Base-by-base conservation (phyloP, 1,139 yeast genomes). In the Pichia sp. region DNA sequence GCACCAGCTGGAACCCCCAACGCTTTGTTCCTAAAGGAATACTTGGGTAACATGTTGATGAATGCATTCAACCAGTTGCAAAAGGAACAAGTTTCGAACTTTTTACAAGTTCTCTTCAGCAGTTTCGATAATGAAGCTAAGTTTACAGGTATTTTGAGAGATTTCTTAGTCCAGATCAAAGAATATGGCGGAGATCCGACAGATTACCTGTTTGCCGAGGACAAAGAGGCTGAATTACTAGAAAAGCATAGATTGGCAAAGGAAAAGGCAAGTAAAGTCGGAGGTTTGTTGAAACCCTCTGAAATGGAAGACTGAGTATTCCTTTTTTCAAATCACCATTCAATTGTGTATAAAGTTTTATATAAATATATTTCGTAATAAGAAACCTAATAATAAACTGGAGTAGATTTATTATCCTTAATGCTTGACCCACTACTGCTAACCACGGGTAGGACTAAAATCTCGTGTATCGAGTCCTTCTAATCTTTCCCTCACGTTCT, bases 201-300 rank as follows among this genome's bases (percentile, higher is more conserved):
- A 38, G 97, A 90, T 70, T 95, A 93, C 70, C 77, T 93, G 70
- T 95, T 86, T 74, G 96, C 96, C 19, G 99, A 93, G 68, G 99
- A 93, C 67, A 87, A 85, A 68, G 96, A 90, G 70, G 76, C 78
- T 54, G 96, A 90, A 70, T 72, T 82, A 59, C 75, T 78, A 62
- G 95, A 87, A 70, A 83, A 82, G 69, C 81, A 77, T 61, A 81
- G 79, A 68, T 69, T 78, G 59, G 95, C 89, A 65, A 84, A 85
- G 66, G 95, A 90, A 70, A 82, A 81, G 63, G 97, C 96, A 56
- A 76, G 87, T 66, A 85, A 83, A 74, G 87, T 93, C 60, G 98
- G 98, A 64, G 99, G 99, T 53, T 79, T 93, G 70, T 77, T 93
- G 68, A 93, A 92, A 71, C 99, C 99, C 40, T 85, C 96, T n/a